Base-by-base conservation (phyloP, 202 grass and related monocot genomes). In the Carex sylvatica region DNA sequence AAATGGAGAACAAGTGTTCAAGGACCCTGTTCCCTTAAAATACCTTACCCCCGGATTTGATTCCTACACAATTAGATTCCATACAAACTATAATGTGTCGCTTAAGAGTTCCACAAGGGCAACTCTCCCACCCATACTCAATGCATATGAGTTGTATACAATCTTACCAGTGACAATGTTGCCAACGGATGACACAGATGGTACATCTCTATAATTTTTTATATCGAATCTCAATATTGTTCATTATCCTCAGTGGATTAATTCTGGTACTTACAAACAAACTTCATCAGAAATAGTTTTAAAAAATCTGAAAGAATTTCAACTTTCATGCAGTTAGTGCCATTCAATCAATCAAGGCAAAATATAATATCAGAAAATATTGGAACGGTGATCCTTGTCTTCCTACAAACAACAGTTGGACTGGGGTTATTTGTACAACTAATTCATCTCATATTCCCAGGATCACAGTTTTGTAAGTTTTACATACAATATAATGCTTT, bases 341-440 rank as follows among this genome's bases (percentile, higher is more conserved):
- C 5, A 94, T 94, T 60, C 68, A 83, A 70, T 35, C 76, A 4
- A 88, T 91, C 61, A 87, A 88, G 85, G 1, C 31, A 0, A 61
- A 26, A 26, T 91, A 71, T 82, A 54, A 70, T 11, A 10, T 94
- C 9, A 86, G 85, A 28, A 89, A 69, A 86, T 84, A 87, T 22
- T 91, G 92, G 89, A 84, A 5, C n/a, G 85, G 87, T 28, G 87
- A 91, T 90, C 92, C 89, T 11, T 91, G 92, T 80, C 55, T 79
- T 20, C 89, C 92, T 0, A 44, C 4, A 84, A 63, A 22, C 73
- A 42, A 76, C 58, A 62, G 58, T 19, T 94, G 92, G 87, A 64
- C 72, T 65, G 89, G 87, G 0, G 9, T 91, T 11, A 83, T 61
- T 30, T 94, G 92, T 23, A 75, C 38, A 74, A 38, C 14, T 26